Evolutionary conservation across 106 monocot genomes (phyloP), one percentile per base, ranked within the genome.

Genomic region (Dendrobium chrysotoxum): DNA sequence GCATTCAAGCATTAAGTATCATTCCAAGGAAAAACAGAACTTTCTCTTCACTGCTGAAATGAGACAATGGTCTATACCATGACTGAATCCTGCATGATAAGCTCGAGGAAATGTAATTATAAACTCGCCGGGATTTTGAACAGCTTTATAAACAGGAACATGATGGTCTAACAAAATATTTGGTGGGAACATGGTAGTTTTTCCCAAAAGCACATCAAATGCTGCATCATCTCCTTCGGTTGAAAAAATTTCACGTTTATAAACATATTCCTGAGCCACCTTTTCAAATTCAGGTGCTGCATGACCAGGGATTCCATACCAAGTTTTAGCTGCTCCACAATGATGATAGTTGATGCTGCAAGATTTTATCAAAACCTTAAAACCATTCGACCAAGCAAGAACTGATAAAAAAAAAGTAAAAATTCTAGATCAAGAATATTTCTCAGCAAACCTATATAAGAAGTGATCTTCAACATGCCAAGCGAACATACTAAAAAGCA

Each of bases 381-480:
- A 66, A 61, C 11, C 40, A 79, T 28, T 70, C 76, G 13, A 64
- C 28, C 42, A 77, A 79, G 61, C 35, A 30, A 40, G 20, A 3
- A 31, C 67, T 39, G 7, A 40, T 81, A 26, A 72, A 64, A 50
- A 17, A 46, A 12, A n/a, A 12, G 41, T 39, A 25, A 77, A 8
- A 78, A 78, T 26, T 58, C 23, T 13, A 81, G 20, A 45, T 64
- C 45, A 44, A 80, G 26, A 68, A 40, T 30, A 65, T 64, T 74
- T n/a, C 12, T 35, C 6, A 39, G 26, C 45, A 8, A 86, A 94
- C 97, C 97, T 97, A 83, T 98, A 98, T 28, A 98, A 78, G 79
- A 92, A 97, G 80, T 97, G 97, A 84, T 97, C 97, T 89, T 97
- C 97, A 18, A 97, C 97, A 84, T 94, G 97, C 97, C 97, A 97